Base-by-base conservation (phyloP, 495 filamentous ascomycete species). In the Opeltia flavorubescens region DNA sequence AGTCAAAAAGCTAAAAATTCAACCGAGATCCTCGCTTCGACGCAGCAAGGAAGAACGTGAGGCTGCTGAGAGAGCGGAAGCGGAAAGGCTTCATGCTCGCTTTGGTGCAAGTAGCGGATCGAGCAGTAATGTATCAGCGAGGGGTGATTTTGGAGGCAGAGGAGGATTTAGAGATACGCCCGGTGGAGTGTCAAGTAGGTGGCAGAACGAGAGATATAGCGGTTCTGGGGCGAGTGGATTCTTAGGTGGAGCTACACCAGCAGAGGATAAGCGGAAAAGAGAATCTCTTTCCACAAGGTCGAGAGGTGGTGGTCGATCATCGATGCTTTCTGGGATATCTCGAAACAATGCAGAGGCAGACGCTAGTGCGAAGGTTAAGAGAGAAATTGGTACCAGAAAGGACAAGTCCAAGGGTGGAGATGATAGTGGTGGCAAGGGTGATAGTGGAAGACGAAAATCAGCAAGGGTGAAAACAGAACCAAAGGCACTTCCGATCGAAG, bases 31-130 rank as follows among this genome's bases (percentile, higher is more conserved):
- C 0, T 60, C 66, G 4, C 55, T 53, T 3, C 72, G 71, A 7
- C 70, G 70, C 38, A 71, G 65, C 51, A 69, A 74, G 50, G 69
- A 71, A 47, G 72, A 74, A 51, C 68, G 71, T 48, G 70, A 74
- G 27, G 66, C 63, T 11, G 62, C 68, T 0, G 66, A 70, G 55
- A 63, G 63, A 40, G 58, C 66, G 17, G 72, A 76, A 49, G 63
- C 64, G 28, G 61, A 71, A 49, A 59, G 70, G 13, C 43, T 65
- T 29, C 68, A 64, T 28, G 67, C 67, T 49, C 61, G 69, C 33
- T 44, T 72, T 43, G 58, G 57, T 39, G 69, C 70, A 46, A 66
- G 63, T 11, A 66, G 66, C 31, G 63, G 57, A 5, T 3, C 9
- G 17, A 40, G 23, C 35, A 49, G 47, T 23, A 53, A 56, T 28